phyloP scores from a whole-genome alignment of 2,329 filamentous ascomycete species.

The Penicillium sp. region DNA sequence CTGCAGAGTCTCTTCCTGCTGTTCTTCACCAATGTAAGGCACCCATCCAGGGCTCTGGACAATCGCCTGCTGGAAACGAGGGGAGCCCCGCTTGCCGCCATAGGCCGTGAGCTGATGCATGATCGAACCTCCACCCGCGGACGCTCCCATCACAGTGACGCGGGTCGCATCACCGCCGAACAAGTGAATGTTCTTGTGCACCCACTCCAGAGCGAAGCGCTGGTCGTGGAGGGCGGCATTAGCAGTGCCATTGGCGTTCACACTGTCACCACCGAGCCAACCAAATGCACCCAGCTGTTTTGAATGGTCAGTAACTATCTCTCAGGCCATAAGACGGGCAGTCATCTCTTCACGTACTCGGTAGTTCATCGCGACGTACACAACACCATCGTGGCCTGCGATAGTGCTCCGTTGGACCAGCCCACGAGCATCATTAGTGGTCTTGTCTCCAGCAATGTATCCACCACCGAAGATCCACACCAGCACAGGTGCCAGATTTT shows the following conservation, averaged over 20 bases:
- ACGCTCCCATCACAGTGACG: slow-evolving; percentile 49
- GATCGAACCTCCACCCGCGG: slow-evolving; percentile 56
- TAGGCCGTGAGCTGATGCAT: slow-evolving; percentile 59
- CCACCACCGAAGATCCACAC: slow-evolving; percentile 55
- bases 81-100: slow-evolving; percentile 45
- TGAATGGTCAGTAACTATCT: not conserved
- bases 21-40: slow-evolving; percentile 34
- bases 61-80: slow-evolving; percentile 43
- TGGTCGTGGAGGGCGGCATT: slow-evolving; percentile 58
- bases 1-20: slow-evolving; percentile 43
- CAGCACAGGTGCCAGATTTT: slow-evolving; percentile 33
- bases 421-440: slow-evolving; percentile 37
- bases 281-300: slow-evolving; percentile 51
- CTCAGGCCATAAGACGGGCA: not conserved
- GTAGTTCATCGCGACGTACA: slow-evolving; percentile 53
- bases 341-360: slow-evolving; percentile 28
- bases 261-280: slow-evolving; percentile 48
- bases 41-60: slow-evolving; percentile 46
- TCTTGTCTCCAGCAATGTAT: slow-evolving; percentile 44
- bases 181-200: slow-evolving; percentile 54
- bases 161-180: slow-evolving; percentile 57
- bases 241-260: slow-evolving; percentile 46
- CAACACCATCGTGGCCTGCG: slow-evolving; percentile 41
- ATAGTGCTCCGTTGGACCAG: slow-evolving; percentile 45
- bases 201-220: slow-evolving; percentile 59